phyloP scores from a whole-genome alignment of 352 stramenopile species.

The Phytophthora pluvialis region DNA sequence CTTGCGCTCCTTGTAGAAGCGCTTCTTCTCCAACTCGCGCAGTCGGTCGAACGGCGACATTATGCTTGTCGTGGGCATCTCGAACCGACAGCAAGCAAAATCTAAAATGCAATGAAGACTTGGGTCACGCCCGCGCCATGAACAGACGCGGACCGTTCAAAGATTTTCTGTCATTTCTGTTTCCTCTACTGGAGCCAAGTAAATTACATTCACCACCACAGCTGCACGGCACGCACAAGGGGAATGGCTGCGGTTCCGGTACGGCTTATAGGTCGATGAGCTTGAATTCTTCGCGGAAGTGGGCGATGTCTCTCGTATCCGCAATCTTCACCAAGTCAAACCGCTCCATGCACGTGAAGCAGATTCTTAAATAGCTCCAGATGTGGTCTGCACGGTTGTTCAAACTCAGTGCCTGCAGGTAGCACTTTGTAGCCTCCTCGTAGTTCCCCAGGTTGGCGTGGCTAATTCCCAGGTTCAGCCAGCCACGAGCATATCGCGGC shows the following conservation, averaged over 20 bases:
- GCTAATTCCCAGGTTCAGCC: constrained; percentile 98
- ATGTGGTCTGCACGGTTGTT: constrained; percentile 97
- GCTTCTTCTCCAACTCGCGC: constrained; percentile 72
- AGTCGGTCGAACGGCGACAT: constrained; percentile 62
- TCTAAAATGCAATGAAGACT: constrained; percentile 8
- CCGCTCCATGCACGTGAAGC: constrained; percentile 96
- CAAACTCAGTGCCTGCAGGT: constrained; percentile 95
- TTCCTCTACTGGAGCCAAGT: constrained; percentile 31
- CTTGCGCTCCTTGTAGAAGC: constrained; percentile 69
- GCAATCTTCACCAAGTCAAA: constrained; percentile 96
- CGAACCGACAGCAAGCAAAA: constrained; percentile 6
- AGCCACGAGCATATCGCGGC: constrained; percentile 96
- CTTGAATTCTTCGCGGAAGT: constrained; percentile 89
- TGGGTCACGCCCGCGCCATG: neutral
- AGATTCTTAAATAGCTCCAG: constrained; percentile 98
- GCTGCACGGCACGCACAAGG: constrained; percentile 6
- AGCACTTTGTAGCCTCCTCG: constrained; percentile 95
- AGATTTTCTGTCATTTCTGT: constrained; percentile 27
- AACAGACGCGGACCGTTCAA: constrained; percentile 35
- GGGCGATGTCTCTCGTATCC: constrained; percentile 80
- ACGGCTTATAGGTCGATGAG: constrained; percentile 73
- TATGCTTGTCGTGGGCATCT: constrained; percentile 51
- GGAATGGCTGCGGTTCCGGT: neutral
- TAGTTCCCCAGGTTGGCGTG: constrained; percentile 97
- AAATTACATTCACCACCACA: constrained; percentile 31